phyloP scores from a whole-genome alignment of 345 rosid species.

The Turnera subulata region DNA sequence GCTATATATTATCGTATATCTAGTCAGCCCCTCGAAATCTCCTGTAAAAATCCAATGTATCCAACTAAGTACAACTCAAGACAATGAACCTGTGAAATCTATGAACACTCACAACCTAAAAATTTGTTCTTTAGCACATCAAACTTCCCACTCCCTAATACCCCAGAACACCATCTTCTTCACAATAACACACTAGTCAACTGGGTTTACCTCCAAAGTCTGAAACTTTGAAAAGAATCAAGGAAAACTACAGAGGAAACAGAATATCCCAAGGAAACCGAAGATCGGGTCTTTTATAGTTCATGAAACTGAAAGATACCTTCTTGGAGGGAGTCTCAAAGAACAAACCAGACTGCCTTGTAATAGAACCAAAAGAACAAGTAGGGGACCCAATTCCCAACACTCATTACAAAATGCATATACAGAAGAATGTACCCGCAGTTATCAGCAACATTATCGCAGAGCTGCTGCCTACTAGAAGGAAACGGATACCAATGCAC shows the following conservation, averaged over 20 bases:
- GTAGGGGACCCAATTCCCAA: slow-evolving; percentile 26
- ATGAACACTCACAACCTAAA: slow-evolving; percentile 13
- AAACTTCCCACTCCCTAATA: slow-evolving; percentile 20
- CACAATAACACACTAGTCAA: slow-evolving; percentile 14
- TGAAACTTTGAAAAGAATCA: slow-evolving; percentile 14
- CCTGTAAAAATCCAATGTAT: slow-evolving; percentile 16
- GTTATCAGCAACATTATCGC: slow-evolving; percentile 14
- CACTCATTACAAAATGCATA: slow-evolving; percentile 19
- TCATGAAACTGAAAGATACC: slow-evolving; percentile 5
- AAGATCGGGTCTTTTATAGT: slow-evolving; percentile 6
- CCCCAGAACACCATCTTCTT: no score
- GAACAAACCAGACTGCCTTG: slow-evolving; percentile 17
- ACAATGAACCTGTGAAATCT: slow-evolving; percentile 5
- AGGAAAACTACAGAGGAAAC: slow-evolving; percentile 17
- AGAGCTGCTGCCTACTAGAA: slow-evolving; percentile 10
- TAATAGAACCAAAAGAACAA: slow-evolving; percentile 19
- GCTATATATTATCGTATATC: background rate
- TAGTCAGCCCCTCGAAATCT: slow-evolving; percentile 5
- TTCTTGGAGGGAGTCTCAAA: slow-evolving; percentile 12
- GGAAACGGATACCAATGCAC: slow-evolving; percentile 12
- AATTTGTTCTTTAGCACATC: slow-evolving; percentile 26
- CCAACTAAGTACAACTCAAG: slow-evolving; percentile 41
- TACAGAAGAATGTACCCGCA: slow-evolving; percentile 16
- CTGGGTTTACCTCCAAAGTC: slow-evolving; percentile 23
- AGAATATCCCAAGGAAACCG: slow-evolving; percentile 21